phyloP scores from a whole-genome alignment of 2,329 filamentous ascomycete species.

The Microdochium trichocladiopsis region DNA sequence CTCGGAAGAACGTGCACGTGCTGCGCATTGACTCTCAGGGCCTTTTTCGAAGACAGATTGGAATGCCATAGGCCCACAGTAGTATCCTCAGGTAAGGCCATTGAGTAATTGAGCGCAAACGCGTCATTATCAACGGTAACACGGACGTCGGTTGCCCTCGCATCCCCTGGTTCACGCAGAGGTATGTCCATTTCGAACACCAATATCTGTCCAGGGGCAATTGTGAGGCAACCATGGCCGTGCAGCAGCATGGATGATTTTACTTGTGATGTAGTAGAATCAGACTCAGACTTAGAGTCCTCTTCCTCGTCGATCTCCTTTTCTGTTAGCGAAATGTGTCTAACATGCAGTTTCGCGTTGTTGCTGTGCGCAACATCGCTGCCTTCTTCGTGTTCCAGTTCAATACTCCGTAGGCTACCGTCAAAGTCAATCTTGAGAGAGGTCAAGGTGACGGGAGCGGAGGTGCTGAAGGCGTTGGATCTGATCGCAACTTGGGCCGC shows the following conservation, averaged over 20 bases:
- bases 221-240: slow-evolving; percentile 55
- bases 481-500: slow-evolving; percentile 50
- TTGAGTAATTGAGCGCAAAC: slow-evolving; percentile 62
- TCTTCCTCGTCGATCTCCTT: slow-evolving; percentile 18
- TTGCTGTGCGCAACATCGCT: slow-evolving; percentile 3
- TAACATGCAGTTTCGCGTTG: slow-evolving; percentile 9
- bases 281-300: slow-evolving; percentile 11
- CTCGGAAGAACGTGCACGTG: slow-evolving; percentile 73
- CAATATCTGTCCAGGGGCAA: slow-evolving; percentile 60
- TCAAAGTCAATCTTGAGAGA: slow-evolving; percentile 48
- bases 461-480: slow-evolving; percentile 46
- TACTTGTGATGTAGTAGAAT: slow-evolving; percentile 6
- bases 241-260: slow-evolving; percentile 31
- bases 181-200: slow-evolving; percentile 67
- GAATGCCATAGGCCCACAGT: slow-evolving; percentile 43
- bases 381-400: slow-evolving; percentile 35
- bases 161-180: slow-evolving; percentile 76
- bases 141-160: slow-evolving; percentile 56
- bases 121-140: slow-evolving; percentile 55
- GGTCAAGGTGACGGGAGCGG: slow-evolving; percentile 43
- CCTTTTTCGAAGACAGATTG: slow-evolving; percentile 32
- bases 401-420: slow-evolving; percentile 49
- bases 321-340: slow-evolving; percentile 12
- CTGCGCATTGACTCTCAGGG: slow-evolving; percentile 42
- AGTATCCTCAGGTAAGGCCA: slow-evolving; percentile 40